Evolutionary conservation across 495 filamentous ascomycete genomes (phyloP).

Genomic region (Tuber melanosporum): DNA sequence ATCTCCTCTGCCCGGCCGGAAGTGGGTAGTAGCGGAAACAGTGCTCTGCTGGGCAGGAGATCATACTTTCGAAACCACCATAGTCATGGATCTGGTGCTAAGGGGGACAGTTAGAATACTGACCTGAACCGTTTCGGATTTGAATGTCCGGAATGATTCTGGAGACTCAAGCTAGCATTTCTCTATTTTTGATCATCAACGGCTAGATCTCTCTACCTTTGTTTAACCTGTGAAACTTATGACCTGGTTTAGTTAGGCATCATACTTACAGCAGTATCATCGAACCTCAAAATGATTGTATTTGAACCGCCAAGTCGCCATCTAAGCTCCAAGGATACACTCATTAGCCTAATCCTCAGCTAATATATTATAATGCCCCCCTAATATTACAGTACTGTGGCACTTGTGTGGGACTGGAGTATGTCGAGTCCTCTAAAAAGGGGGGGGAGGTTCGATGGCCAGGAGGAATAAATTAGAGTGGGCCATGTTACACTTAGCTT

Average conservation of each 20-base stretch:
- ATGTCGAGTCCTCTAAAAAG: too few species aligned
- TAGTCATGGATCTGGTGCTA: neutral
- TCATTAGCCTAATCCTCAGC: neutral
- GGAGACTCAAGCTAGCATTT: neutral
- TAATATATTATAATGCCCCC: neutral
- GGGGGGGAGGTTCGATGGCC: too few species aligned
- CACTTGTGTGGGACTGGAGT: too few species aligned
- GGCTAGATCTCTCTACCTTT: neutral
- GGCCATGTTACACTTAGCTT: too few species aligned
- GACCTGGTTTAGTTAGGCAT: neutral
- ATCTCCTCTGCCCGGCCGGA: neutral
- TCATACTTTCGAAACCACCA: neutral
- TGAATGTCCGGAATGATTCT: neutral
- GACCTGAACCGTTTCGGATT: neutral
- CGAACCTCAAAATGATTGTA: neutral
- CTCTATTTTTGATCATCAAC: neutral
- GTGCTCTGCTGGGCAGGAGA: neutral
- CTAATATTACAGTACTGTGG: too few species aligned
- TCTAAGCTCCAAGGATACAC: neutral
- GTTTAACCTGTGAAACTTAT: neutral
- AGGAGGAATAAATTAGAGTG: too few species aligned
- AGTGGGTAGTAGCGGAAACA: too few species aligned
- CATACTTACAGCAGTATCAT: neutral
- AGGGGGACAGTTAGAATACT: neutral
- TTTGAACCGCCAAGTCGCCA: neutral